Evolutionary conservation across 2,329 filamentous ascomycete species (phyloP), one percentile per base, ranked within the genome.

Genomic region (Grosmannia huntii): DNA sequence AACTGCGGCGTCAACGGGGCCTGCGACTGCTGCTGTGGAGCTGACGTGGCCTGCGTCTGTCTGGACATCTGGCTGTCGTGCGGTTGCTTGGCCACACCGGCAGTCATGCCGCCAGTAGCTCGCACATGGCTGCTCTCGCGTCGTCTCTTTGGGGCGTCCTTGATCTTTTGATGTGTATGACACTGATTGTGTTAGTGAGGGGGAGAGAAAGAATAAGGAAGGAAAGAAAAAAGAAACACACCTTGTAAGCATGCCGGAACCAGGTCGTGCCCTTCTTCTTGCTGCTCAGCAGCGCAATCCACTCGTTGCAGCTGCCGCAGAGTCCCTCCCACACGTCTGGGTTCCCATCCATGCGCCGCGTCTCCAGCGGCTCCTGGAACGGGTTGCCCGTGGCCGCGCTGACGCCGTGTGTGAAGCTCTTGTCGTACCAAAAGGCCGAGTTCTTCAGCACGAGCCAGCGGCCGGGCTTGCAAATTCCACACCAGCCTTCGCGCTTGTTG

Each of bases 261-360:
- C 89, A 95, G 4, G 89, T 91, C 1, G 89, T 95, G n/a, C 88
- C 88, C 74, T 92, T 91, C 76, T 92, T 92, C 74, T 92, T 92
- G 69, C 85, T 90, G 73, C 86, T 91, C 49, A 90, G 86, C 41
- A 91, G 75, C 14, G 86, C 84, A 64, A 91, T 85, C 87, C 87
- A 91, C 61, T 90, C 86, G 63, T 85, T 86, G 71, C 87, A 91
- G 67, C 83, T 86, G 55, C 86, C 83, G 66, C 88, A 92, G 6
- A 90, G 76, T 2, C 86, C 88, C 68, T 92, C 87, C 85, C 86
- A 90, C 4, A 90, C 86, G 67, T 90, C 87, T 4, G 87, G 83
- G 66, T 90, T 91, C 46, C 86, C 85, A 67, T 90, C 87, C 75
- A 88, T 89, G 55, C 88, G 79, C 59, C 87, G 77, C 25, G 83